Percentiles rank a stretch among this genome's conserved stretches.
phyloP scores from a whole-genome alignment of 2,329 filamentous ascomycete genomes.

The Fusarium xylarioides region DNA sequence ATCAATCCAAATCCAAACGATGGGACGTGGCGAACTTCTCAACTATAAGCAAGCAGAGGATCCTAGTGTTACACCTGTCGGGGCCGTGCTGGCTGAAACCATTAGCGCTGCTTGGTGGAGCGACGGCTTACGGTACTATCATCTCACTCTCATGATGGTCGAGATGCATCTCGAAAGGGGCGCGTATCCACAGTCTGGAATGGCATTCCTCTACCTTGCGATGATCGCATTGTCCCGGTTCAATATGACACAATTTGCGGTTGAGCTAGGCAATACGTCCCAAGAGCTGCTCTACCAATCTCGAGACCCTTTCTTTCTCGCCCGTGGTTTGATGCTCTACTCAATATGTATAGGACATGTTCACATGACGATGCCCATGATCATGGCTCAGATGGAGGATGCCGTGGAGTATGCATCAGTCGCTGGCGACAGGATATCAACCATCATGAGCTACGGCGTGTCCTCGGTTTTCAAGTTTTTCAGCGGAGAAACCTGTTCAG shows the following conservation, averaged over 20 bases:
- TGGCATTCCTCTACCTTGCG: slow-evolving; percentile 73
- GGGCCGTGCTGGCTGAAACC: slow-evolving; percentile 75
- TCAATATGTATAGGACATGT: slow-evolving; percentile 76
- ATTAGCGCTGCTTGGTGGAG: slow-evolving; percentile 78
- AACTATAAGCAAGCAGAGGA: slow-evolving; percentile 57
- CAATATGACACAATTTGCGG: slow-evolving; percentile 73
- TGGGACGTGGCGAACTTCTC: slow-evolving; percentile 60
- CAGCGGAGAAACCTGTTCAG: slow-evolving; percentile 72
- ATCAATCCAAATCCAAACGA: slow-evolving; percentile 66
- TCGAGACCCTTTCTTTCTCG: slow-evolving; percentile 71
- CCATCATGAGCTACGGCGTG: slow-evolving; percentile 76
- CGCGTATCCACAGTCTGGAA: slow-evolving; percentile 73
- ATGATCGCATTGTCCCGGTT: slow-evolving; percentile 75
- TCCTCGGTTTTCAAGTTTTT: slow-evolving; percentile 74
- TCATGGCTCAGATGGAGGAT: slow-evolving; percentile 68
- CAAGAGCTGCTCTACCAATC: slow-evolving; percentile 71
- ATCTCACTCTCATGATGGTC: slow-evolving; percentile 73
- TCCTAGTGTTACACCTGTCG: slow-evolving; percentile 67
- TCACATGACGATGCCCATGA: slow-evolving; percentile 66
- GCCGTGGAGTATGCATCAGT: slow-evolving; percentile 72
- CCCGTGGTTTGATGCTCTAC: slow-evolving; percentile 74
- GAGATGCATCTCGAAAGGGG: slow-evolving; percentile 71
- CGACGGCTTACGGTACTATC: slow-evolving; percentile 76
- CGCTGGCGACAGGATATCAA: slow-evolving; percentile 75
- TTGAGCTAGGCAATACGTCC: slow-evolving; percentile 70